These are phyloP conservation scores for Trichosporon ovoides DNA, from an alignment of 1,284 basidiomycete genomes.

Conservation along the genomic window DNA sequence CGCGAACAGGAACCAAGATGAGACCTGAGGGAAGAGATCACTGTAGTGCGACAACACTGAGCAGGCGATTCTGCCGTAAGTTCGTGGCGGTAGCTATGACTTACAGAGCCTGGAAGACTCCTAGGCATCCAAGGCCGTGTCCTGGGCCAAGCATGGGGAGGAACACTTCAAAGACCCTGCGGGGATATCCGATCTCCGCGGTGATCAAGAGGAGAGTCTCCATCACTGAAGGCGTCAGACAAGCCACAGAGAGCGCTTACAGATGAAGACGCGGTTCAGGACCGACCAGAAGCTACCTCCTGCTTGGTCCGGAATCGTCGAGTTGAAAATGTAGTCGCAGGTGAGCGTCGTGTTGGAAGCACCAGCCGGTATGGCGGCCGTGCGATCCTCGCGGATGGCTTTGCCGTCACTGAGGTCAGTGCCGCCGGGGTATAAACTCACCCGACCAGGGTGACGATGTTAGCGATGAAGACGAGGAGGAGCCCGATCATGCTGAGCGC, in stretches of 20 bases:
- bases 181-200: slow-evolving; percentile 70
- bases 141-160: slow-evolving; percentile 79
- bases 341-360: slow-evolving; percentile 9
- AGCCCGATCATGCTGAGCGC: slow-evolving; percentile 69
- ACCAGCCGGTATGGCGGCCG: neutral
- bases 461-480: slow-evolving; percentile 64
- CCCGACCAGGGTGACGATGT: slow-evolving; percentile 70
- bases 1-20: slow-evolving; percentile 78
- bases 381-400: slow-evolving; percentile 12
- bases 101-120: slow-evolving; percentile 73
- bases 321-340: slow-evolving; percentile 68
- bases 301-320: slow-evolving; percentile 71
- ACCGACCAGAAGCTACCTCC: slow-evolving; percentile 83
- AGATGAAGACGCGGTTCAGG: slow-evolving; percentile 71
- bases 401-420: slow-evolving; percentile 52
- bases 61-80: slow-evolving; percentile 56
- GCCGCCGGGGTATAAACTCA: slow-evolving; percentile 24
- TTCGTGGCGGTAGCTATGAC: slow-evolving; percentile 22
- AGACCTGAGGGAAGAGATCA: slow-evolving; percentile 70
- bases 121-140: slow-evolving; percentile 75
- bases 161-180: slow-evolving; percentile 64
- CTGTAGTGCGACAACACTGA: slow-evolving; percentile 76
- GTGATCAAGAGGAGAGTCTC: slow-evolving; percentile 68
- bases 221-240: slow-evolving; percentile 50
- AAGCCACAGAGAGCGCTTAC: slow-evolving; percentile 19